phyloP scores from a whole-genome alignment of 352 stramenopile genomes.

The Phytopythium cucurbitacearum region DNA sequence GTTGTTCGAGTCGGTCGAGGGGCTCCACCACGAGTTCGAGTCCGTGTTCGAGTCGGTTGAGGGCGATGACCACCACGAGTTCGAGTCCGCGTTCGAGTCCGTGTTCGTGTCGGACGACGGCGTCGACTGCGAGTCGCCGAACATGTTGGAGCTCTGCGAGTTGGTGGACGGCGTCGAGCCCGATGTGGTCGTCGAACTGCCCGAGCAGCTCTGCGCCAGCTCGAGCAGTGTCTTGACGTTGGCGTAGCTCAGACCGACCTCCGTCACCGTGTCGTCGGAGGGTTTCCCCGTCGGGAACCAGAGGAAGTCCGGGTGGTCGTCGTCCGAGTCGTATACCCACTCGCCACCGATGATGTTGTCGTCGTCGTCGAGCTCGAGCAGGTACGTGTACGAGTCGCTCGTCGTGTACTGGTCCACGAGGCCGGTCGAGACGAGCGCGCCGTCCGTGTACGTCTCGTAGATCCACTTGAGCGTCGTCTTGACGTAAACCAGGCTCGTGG shows the following conservation, averaged over 20 bases:
- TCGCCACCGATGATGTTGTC: conserved; percentile 34
- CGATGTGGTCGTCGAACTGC: too few species aligned
- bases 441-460: conserved; percentile 16
- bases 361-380: conserved; percentile 27
- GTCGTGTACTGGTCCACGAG: conserved; percentile 15
- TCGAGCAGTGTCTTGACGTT: conserved; percentile 19
- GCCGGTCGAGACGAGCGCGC: conserved; percentile 14
- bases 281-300: conserved; percentile 27
- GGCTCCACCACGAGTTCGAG: too few species aligned
- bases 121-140: too few species aligned
- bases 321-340: conserved; percentile 20
- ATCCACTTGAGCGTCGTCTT: conserved; percentile 23
- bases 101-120: too few species aligned
- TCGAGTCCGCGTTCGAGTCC: too few species aligned
- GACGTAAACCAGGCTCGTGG: conserved; percentile 14
- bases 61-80: too few species aligned
- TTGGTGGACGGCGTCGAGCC: too few species aligned
- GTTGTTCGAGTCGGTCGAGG: too few species aligned
- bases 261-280: conserved; percentile 14
- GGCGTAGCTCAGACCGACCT: conserved; percentile 19
- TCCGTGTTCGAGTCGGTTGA: too few species aligned
- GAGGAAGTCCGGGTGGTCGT: conserved; percentile 30
- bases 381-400: conserved; percentile 25
- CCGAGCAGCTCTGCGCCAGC: conserved; percentile 7
- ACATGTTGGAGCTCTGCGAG: too few species aligned